Base-by-base conservation (phyloP, 495 filamentous ascomycete species). In the Annulohypoxylon moriforme region DNA sequence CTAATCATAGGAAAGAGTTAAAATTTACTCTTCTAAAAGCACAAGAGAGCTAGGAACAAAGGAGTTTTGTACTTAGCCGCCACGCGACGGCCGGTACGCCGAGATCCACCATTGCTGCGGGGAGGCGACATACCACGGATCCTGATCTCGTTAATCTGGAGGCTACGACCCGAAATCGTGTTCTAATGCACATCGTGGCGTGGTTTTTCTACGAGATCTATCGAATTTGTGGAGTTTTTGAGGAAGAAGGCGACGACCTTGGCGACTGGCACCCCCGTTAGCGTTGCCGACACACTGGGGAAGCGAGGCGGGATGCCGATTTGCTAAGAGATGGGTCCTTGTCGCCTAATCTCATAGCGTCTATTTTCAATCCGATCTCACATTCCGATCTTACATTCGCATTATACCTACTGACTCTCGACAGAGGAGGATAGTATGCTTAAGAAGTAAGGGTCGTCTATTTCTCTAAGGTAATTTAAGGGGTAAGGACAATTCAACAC, bases 191-290 rank as follows among this genome's bases (percentile, higher is more conserved):
- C 29, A 18, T 27, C 20, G 14, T 49, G 27, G 50, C 36, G 29
- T 18, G 31, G 33, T 31, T 33, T 31, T 33, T 47, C 62, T 34
- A 46, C 16, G 52, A 33, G 16, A 46, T 31, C 47, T 31, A 38
- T 53, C 60, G 20, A 3, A 25, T 55, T 36, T 18, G 47, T 38
- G 44, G 49, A 52, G 60, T 36, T 24, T 22, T 22, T 34, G 38
- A 65, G 52, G 27, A 40, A 50, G 18, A 53, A 47, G 40, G 25
- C 38, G 62, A 65, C 40, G 38, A 66, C 40, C 63, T 66, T 58
- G 42, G 53, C 52, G 42, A 50, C 40, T 59, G 57, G 9, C 4
- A 50, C n/a, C 29, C 22, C 47, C 47, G 47, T 52, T 52, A 52
- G 47, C 47, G 47, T 52, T 52, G 47, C 47, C 47, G 47, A 52